phyloP scores from a whole-genome alignment of 169 alveolate genomes.

The Neospora caninum region DNA sequence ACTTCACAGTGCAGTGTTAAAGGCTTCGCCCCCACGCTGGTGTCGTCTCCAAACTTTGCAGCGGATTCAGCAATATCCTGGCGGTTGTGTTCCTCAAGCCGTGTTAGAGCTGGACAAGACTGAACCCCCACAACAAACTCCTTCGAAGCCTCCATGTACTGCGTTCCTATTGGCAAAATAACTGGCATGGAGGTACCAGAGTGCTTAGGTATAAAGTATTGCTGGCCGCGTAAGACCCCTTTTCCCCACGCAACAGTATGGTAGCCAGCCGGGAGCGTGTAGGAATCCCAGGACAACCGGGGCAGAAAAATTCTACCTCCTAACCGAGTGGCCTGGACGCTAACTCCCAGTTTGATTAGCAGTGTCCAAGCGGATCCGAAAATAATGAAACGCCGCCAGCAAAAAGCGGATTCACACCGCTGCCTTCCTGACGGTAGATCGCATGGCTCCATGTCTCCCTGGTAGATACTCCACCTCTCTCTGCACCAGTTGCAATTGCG shows the following conservation, averaged over 20 bases:
- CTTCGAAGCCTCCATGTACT: neutral
- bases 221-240: slow-evolving; percentile 20
- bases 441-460: neutral
- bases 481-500: no score
- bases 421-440: neutral
- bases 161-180: slow-evolving; percentile 1
- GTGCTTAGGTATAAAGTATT: neutral
- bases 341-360: neutral
- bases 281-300: slow-evolving; percentile 10
- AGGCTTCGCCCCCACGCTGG: neutral
- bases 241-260: slow-evolving; percentile 13
- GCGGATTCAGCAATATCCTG: neutral
- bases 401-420: neutral
- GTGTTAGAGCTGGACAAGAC: neutral
- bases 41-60: neutral
- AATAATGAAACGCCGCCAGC: neutral
- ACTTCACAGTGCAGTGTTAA: neutral
- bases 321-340: neutral
- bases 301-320: neutral
- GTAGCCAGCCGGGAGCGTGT: neutral
- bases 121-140: neutral
- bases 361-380: neutral
- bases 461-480: no score
- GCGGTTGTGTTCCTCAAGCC: neutral
- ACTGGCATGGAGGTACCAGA: neutral